phyloP scores from a whole-genome alignment of 2,329 filamentous ascomycete species.

The Aspergillus sp. region DNA sequence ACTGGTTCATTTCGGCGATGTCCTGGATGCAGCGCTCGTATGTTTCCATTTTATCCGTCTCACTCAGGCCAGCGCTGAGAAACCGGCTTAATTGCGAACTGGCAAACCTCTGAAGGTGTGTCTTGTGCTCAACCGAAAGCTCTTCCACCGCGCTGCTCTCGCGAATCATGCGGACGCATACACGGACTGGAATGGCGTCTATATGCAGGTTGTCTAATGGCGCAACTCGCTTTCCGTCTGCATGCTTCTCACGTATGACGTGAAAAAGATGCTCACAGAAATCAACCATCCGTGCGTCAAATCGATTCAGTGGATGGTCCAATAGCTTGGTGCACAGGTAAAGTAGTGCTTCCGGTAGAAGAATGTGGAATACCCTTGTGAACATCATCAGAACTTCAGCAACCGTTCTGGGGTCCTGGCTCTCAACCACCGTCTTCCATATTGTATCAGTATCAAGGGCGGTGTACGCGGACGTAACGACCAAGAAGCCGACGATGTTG shows the following conservation, averaged over 20 bases:
- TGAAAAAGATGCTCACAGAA: conserved; percentile 52
- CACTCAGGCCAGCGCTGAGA: conserved; percentile 47
- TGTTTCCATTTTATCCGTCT: conserved; percentile 51
- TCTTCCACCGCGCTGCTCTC: conserved; percentile 54
- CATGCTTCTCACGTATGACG: conserved; percentile 38
- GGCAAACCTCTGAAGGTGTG: conserved; percentile 56
- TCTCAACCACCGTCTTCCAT: conserved; percentile 73
- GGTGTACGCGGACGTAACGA: conserved; percentile 67
- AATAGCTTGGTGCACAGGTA: conserved; percentile 65
- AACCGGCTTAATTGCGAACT: conserved; percentile 52
- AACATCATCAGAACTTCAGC: conserved; percentile 68
- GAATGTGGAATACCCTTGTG: conserved; percentile 37
- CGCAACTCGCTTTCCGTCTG: conserved; percentile 17
- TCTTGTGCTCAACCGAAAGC: conserved; percentile 48
- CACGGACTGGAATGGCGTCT: conserved; percentile 40
- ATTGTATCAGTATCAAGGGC: conserved; percentile 65
- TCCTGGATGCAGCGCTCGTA: conserved; percentile 60
- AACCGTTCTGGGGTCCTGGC: conserved; percentile 75
- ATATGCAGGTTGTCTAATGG: conserved; percentile 18
- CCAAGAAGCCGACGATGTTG: conserved; percentile 80
- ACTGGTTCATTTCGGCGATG: conserved; percentile 53
- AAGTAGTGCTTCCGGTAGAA: conserved; percentile 41
- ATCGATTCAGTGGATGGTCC: conserved; percentile 52
- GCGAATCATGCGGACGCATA: conserved; percentile 60
- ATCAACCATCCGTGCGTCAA: conserved; percentile 52